Base-by-base conservation (phyloP, 2,329 filamentous ascomycete species). In the Botrytis galanthina region DNA sequence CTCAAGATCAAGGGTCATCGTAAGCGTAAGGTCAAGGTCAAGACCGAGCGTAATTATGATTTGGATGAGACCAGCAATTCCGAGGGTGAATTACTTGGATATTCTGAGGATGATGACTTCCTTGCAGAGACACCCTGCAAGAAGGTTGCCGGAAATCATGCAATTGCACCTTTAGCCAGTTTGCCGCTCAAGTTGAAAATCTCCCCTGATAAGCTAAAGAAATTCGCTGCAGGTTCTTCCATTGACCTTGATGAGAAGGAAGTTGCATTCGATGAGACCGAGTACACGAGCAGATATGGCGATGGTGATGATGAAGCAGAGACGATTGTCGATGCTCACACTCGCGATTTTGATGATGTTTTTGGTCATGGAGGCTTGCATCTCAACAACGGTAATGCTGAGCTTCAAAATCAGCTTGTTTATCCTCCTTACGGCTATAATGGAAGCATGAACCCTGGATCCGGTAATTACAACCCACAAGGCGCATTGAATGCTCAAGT, bases 1-100 rank as follows among this genome's bases (percentile, higher is more conserved):
- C 39, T 66, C 39, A 73, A 72, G 70, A 37, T 63, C 29, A 72
- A 67, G 35, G 70, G 59, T 18, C 10, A 42, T 69, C 66, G 66
- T 10, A 69, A 69, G 66, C 66, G 66, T 22, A 69, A 69, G 48
- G 66, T 69, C 8, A 69, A 69, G 66, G 66, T 42, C 10, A 67
- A 67, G 46, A 22, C 18, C 26, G 44, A 39, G 42, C 35, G 61
- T 57, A 57, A 54, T 4, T 67, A 67, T 32, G n/a, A 69, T 37
- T 16, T 51, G n/a, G 66, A 69, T 42, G 39, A 69, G 35, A n/a
- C 18, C 10, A 57, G 48, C 16, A n/a, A 57, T 18, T 69, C n/a
- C 20, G 37, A 57, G 4, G 10, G 32, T 57, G 66, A 42, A 57
- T 69, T 37, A 18, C 57, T 59, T 32, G 66, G n/a, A 12, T 57